Base-by-base conservation (phyloP, 2,329 filamentous ascomycete genomes). In the Penicillium sp. region DNA sequence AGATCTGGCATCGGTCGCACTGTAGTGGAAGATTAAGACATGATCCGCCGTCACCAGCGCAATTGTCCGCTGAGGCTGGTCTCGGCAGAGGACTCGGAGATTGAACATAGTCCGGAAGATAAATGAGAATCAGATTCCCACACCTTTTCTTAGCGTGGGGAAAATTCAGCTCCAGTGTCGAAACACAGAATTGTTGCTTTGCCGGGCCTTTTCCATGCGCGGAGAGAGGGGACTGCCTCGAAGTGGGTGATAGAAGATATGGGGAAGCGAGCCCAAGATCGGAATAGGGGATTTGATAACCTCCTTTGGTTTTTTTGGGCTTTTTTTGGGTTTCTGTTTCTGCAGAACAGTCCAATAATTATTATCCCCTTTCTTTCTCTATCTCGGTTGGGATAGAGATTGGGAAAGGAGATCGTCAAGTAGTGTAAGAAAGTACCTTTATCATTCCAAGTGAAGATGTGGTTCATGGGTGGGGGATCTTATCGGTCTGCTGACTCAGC, bases 61-160 rank as follows among this genome's bases (percentile, higher is more conserved):
- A 72, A 97, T 91, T 62, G 91, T 89, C 62, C 93, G 89, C 71
- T 91, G 86, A 63, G 91, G 91, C 69, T 90, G 85, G 70, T 97
- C 92, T 77, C 89, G 89, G 73, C 96, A 86, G 67, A 94, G 84
- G 58, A 96, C 85, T 67, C 88, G 88, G 76, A 91, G 88, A 54
- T 64, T 69, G 54, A 87, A 84, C 78, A 82, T 82, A 57, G 58
- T 49, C 47, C 40, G 33, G 25, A 41, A 49, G 31, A 53, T 52
- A 23, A 25, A 33, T 18, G 35, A 41, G 40, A 46, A 15, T 51
- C 40, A 25, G 23, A 45, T 41, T 22, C 47, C 46, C 48, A 40
- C 26, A 23, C 23, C 37, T 46, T 48, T 14, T n/a, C n/a, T n/a
- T n/a, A n/a, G n/a, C n/a, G n/a, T n/a, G n/a, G n/a, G n/a, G n/a